Percentiles rank a stretch among this genome's conserved stretches.
phyloP scores from a whole-genome alignment of 176 grass and related monocot genomes.

The Oryza meridionalis region DNA sequence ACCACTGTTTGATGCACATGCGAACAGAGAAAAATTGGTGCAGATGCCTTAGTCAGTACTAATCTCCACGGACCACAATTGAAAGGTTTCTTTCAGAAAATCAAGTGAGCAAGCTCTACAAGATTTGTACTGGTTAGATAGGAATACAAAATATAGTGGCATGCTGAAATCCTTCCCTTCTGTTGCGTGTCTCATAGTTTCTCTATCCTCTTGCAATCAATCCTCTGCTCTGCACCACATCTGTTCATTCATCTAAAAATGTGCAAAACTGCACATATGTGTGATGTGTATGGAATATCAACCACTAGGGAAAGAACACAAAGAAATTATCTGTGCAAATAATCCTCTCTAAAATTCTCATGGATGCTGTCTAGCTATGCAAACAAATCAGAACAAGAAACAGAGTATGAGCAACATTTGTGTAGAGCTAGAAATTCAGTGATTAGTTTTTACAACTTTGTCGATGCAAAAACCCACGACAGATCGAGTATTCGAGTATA shows the following conservation, averaged over 20 bases:
- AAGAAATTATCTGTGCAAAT: neutral
- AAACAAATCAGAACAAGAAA: neutral
- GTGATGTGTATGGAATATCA: neutral
- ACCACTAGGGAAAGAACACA: neutral
- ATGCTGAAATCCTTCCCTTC: neutral
- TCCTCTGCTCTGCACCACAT: slow-evolving; percentile 6
- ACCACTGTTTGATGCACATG: slow-evolving; percentile 38
- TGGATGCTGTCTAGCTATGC: too few relatives aligned
- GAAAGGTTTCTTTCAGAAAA: slow-evolving; percentile 35
- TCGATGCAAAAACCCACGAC: slow-evolving; percentile 41
- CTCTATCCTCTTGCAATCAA: neutral
- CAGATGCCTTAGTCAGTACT: neutral
- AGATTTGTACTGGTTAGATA: slow-evolving; percentile 3
- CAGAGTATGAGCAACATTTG: neutral
- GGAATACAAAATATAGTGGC: neutral
- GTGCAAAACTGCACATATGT: neutral
- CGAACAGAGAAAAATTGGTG: slow-evolving; percentile 23
- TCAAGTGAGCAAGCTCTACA: neutral
- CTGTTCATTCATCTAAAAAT: neutral
- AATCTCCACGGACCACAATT: slow-evolving; percentile 20
- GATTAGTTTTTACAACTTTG: slow-evolving; percentile 32
- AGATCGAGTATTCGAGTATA: slow-evolving; percentile 22
- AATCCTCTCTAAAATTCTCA: neutral
- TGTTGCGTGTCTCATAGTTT: neutral
- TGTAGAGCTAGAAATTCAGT: neutral